A percentile compares a stretch with the other conserved stretches of the same genome.
These are phyloP conservation scores for Chlorella sp. DNA, from an alignment of 139 green algal genomes.

Conservation along the genomic window DNA sequence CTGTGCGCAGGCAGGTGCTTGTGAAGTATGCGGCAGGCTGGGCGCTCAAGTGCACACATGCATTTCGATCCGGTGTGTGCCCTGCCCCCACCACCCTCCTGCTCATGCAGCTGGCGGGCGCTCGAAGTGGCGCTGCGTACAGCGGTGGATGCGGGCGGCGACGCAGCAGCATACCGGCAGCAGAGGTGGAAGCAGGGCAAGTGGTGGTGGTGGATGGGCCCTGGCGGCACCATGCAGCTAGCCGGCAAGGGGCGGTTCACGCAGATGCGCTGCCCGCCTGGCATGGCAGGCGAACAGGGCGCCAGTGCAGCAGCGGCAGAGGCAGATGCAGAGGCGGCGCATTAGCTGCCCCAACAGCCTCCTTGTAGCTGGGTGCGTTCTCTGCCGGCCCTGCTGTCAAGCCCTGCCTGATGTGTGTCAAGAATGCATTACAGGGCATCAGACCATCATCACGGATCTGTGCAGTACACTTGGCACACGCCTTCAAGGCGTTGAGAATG, in stretches of 20 bases:
- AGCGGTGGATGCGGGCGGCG: background rate
- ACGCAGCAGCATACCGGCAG: background rate
- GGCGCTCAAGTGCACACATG: too few species aligned
- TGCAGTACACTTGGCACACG: too few species aligned
- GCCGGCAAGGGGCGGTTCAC: background rate
- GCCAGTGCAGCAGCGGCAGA: background rate
- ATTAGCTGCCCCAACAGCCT: background rate
- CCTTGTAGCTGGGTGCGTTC: too few species aligned
- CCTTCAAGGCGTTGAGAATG: too few species aligned
- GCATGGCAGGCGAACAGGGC: background rate
- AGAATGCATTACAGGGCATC: too few species aligned
- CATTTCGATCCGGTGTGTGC: too few species aligned
- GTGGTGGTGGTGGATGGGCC: slow-evolving; percentile 21
- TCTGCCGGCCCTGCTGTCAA: too few species aligned
- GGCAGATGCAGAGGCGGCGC: background rate
- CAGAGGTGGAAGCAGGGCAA: slow-evolving; percentile 2
- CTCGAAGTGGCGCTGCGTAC: background rate
- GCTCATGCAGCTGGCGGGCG: background rate
- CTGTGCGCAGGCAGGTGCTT: too few species aligned
- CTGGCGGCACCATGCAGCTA: background rate
- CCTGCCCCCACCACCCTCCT: too few species aligned
- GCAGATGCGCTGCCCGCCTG: background rate
- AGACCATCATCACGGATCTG: too few species aligned
- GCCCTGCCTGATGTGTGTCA: too few species aligned
- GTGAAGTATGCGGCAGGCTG: too few species aligned